These are phyloP conservation scores for Malassezia brasiliensis DNA, from an alignment of 1,284 basidiomycete species.

Conservation along the genomic window DNA sequence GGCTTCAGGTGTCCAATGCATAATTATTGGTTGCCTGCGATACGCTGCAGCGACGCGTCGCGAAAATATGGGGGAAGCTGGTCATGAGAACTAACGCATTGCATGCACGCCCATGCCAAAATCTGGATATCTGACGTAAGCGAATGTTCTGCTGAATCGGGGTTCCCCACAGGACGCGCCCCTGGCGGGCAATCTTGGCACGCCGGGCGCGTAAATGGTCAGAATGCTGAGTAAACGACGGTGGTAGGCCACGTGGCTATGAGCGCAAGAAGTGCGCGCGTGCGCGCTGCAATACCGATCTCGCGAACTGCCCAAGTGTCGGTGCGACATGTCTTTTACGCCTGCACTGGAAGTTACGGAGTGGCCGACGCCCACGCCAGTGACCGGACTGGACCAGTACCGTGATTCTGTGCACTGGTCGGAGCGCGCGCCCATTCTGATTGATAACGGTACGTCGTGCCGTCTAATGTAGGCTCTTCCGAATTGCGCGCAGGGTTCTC, in stretches of 20 bases:
- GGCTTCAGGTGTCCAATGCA: too few species aligned
- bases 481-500: constrained; percentile 79
- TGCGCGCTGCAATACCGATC: too few species aligned
- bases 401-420: constrained; percentile 28
- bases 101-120: too few species aligned
- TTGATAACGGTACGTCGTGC: constrained; percentile 64
- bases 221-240: too few species aligned
- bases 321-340: background rate
- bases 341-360: constrained; percentile 7
- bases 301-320: background rate
- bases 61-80: background rate
- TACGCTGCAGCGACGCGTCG: background rate
- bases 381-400: constrained; percentile 8
- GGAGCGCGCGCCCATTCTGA: constrained; percentile 58
- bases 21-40: too few species aligned
- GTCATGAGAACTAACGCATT: background rate
- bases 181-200: too few species aligned
- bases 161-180: too few species aligned
- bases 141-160: too few species aligned
- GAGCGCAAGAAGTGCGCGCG: too few species aligned
- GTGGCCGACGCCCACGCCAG: constrained; percentile 3
- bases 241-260: too few species aligned
- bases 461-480: constrained; percentile 56
- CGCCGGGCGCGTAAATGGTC: too few species aligned
- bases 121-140: too few species aligned